Base-by-base conservation (phyloP, 495 filamentous ascomycete genomes). In the Cryomyces minteri region DNA sequence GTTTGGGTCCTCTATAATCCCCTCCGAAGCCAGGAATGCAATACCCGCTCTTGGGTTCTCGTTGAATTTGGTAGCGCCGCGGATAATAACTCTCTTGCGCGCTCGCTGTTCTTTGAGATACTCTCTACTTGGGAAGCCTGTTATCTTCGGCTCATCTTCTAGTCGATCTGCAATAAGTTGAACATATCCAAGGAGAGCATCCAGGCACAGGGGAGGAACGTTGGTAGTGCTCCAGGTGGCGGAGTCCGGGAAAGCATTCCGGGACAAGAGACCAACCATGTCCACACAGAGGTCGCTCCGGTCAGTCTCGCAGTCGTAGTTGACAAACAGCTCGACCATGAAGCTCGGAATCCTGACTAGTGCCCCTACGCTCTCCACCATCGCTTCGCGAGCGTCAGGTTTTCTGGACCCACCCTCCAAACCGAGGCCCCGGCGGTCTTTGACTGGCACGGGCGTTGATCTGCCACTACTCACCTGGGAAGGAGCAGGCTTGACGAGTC, bases 161-260 rank as follows among this genome's bases (percentile, higher is more conserved):
- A 96, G 62, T 46, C 90, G 71, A 51, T 94, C 88, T 8, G 85
- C 79, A 46, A 99, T 78, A 44, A 80, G 94, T 54, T 92, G 87
- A 38, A 99, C 72, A 51, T 86, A 96, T 11, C 86, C 77, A 10
- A 99, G 69, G 1, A 96, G 70, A 40, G 90, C 81, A 55, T 99
- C 90, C 6, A 99, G 66, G 55, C 92, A 99, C 14, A 99, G 62
- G 4, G 92, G 90, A 12, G 90, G 90, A 8, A 99, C 90, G 58
- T 92, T 99, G 29, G 90, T 95, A 0, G 90, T 99, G 60, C 90
- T 99, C 90, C 90, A 99, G 25, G 88, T 96, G 8, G 88, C 92
- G 4, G 90, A 94, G 56, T 99, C 90, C 6, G 90, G 90, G 53
- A 99, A 86, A 7, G 90, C 90, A 55, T 93, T 96, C 45, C 90